Evolutionary conservation across 176 grass and related monocot species (phyloP).

Genomic region (Musa troglodytarum): DNA sequence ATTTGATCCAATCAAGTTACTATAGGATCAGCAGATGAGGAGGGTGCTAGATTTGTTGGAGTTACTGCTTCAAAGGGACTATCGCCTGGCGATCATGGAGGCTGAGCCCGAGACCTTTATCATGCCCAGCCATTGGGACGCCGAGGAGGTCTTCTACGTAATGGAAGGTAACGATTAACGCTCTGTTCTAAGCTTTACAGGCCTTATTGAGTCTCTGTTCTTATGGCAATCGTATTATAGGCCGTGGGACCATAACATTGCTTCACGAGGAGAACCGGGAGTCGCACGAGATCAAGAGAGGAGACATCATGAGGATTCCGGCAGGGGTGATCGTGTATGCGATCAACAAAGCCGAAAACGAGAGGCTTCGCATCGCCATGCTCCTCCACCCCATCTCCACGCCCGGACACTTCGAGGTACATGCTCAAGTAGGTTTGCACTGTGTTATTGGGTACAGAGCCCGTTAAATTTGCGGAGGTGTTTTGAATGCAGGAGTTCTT

Average conservation of each 20-base stretch:
- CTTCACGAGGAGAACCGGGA: slow-evolving; percentile 31
- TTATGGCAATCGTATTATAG: background rate
- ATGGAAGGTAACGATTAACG: slow-evolving; percentile 21
- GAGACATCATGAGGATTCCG: slow-evolving; percentile 56
- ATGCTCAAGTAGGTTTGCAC: background rate
- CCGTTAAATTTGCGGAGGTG: no score
- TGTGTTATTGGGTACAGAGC: no score
- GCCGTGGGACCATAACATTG: slow-evolving; percentile 41
- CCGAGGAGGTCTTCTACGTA: slow-evolving; percentile 60
- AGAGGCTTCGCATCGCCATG: slow-evolving; percentile 51
- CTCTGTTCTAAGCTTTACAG: background rate
- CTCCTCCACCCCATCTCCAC: slow-evolving; percentile 44
- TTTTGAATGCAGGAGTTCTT: slow-evolving; percentile 39
- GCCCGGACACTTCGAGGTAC: slow-evolving; percentile 45
- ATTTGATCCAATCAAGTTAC: no score
- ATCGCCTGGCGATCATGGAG: slow-evolving; percentile 47
- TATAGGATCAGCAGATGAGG: no score
- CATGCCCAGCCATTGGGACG: slow-evolving; percentile 64
- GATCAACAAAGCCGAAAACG: slow-evolving; percentile 37
- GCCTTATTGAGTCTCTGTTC: background rate
- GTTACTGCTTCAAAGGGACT: background rate
- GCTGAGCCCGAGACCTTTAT: slow-evolving; percentile 51
- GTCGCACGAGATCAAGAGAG: slow-evolving; percentile 47
- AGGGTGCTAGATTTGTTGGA: no score
- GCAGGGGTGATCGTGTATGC: slow-evolving; percentile 55